A percentile compares a stretch with the other conserved stretches of the same genome.
Conservation (phyloP, 1,284 basidiomycete species). For the Malassezia globosa region DNA sequence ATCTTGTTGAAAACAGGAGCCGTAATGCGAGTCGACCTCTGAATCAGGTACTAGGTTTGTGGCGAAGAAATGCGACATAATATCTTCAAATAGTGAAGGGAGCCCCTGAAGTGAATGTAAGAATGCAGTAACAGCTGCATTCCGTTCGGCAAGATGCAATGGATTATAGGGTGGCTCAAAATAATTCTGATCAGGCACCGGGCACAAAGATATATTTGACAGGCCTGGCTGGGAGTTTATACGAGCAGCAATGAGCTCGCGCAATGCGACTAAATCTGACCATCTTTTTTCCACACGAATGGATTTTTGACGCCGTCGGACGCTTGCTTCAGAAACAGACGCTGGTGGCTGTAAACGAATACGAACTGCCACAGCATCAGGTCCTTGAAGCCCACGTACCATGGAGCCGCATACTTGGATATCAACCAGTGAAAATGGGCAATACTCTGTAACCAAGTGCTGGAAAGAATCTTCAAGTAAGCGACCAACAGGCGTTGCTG, state of each 20-base stretch:
- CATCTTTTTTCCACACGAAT: constrained; percentile 8
- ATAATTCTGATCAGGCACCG: background rate
- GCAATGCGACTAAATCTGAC: constrained; percentile 2
- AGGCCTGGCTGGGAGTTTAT: too few relatives aligned
- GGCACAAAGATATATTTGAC: background rate
- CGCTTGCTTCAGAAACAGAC: background rate
- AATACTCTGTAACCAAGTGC: background rate
- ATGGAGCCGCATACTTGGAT: background rate
- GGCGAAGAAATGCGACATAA: constrained; percentile 6
- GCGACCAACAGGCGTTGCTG: background rate
- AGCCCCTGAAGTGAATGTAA: constrained; percentile 3
- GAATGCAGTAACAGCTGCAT: constrained; percentile 7
- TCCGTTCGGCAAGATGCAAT: constrained; percentile 6
- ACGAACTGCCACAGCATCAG: constrained; percentile 3
- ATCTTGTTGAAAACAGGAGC: constrained; percentile 7
- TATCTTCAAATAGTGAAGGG: constrained; percentile 1
- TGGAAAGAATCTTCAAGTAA: background rate
- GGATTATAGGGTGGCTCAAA: constrained; percentile 10
- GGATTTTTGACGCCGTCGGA: background rate
- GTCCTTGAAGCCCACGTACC: background rate
- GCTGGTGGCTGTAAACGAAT: background rate
- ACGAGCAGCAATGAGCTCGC: constrained; percentile 1
- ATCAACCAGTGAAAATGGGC: background rate
- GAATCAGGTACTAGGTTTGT: background rate
- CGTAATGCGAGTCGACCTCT: background rate